Percentiles rank a stretch among this genome's conserved stretches.
phyloP scores from a whole-genome alignment of 2,329 filamentous ascomycete genomes.

The Ascochyta clinopodiicola region DNA sequence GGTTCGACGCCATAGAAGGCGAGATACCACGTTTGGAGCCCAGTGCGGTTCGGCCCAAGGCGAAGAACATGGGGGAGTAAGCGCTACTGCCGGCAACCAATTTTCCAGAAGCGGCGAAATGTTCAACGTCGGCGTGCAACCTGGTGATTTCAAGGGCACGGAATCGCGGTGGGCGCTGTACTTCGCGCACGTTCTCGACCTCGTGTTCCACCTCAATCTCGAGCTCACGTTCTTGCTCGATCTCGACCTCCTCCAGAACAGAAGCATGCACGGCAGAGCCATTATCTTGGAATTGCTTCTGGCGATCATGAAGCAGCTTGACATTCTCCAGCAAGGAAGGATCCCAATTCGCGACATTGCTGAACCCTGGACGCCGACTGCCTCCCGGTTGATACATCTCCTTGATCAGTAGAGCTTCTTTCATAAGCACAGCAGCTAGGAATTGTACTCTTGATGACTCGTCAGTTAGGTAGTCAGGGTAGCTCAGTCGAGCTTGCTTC shows the following conservation, averaged over 20 bases:
- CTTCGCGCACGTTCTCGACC: slow-evolving; percentile 56
- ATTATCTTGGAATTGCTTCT: slow-evolving; percentile 51
- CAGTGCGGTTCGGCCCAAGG: slow-evolving; percentile 50
- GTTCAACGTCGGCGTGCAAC: slow-evolving; percentile 56
- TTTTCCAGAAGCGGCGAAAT: slow-evolving; percentile 56
- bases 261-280: slow-evolving; percentile 56
- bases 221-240: slow-evolving; percentile 54
- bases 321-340: slow-evolving; percentile 39
- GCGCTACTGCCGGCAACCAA: slow-evolving; percentile 47
- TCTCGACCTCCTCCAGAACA: slow-evolving; percentile 63
- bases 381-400: slow-evolving; percentile 61
- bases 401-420: slow-evolving; percentile 64
- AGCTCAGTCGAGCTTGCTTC: slow-evolving; percentile 55
- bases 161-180: slow-evolving; percentile 56
- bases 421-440: slow-evolving; percentile 55
- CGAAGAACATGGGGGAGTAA: slow-evolving; percentile 53
- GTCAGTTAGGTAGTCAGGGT: slow-evolving; percentile 53
- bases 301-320: slow-evolving; percentile 45
- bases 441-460: slow-evolving; percentile 48
- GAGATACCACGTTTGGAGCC: slow-evolving; percentile 44
- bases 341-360: slow-evolving; percentile 20
- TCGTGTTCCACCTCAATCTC: slow-evolving; percentile 61
- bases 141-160: slow-evolving; percentile 52
- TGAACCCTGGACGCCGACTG: slow-evolving; percentile 8
- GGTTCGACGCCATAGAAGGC: slow-evolving; percentile 20